Base-by-base conservation (phyloP, 495 filamentous ascomycete species). In the Trichoderma virens region DNA sequence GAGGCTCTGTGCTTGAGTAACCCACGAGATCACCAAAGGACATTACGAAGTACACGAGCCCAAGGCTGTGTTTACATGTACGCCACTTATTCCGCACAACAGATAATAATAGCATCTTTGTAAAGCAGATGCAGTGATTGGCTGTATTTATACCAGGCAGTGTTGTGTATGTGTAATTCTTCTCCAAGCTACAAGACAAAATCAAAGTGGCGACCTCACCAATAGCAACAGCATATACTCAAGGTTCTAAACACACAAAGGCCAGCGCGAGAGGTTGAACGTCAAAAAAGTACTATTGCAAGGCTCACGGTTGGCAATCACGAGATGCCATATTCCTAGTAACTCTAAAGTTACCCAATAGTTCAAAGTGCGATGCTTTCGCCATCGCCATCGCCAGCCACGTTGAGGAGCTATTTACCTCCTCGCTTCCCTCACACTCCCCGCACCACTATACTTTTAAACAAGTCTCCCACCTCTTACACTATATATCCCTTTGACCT, bases 231-330 rank as follows among this genome's bases (percentile, higher is more conserved):
- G n/a, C 20, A 56, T 28, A 27, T 9, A 56, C 23, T 28, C 25
- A 16, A 20, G 45, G 9, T 11, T 14, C 3, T 30, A 28, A 16
- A 30, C 51, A 16, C 25, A 30, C n/a, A 18, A 27, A 18, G 23
- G 8, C 25, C 1, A 30, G 3, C 7, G 6, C 13, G 6, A 0
- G 30, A 56, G 13, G 0, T 28, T 56, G 51, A 56, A 56, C 51
- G 20, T 56, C 51, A 56, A 56, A 13, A 45, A 56, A 56, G 25
- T 56, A 56, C 51, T 56, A 56, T 56, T 56, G 51, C 51, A 56
- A 56, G 23, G 51, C 23, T 56, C 51, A 56, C 51, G 14, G 7
- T 56, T 31, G 51, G 51, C 51, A 27, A 7, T 28, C 51, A 27
- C 30, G 20, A 28, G 51, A 56, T 27, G 51, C 51, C 51, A 30